Percentiles rank a stretch among this genome's conserved stretches.
phyloP scores from a whole-genome alignment of 1,284 basidiomycete genomes.

The Pulchroboletus neoregius region DNA sequence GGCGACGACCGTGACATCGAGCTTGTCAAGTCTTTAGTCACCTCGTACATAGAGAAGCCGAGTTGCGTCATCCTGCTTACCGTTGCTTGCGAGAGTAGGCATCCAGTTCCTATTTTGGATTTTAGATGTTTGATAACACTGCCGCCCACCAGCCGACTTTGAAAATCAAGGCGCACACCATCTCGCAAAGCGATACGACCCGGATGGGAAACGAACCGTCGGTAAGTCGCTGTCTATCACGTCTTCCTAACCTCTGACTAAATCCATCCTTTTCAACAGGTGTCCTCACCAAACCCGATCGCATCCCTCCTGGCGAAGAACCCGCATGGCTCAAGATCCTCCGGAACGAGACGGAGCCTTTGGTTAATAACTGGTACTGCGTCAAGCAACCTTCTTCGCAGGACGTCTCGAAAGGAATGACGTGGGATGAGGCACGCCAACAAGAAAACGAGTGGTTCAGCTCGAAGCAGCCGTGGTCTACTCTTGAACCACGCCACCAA shows the following conservation, averaged over 20 bases:
- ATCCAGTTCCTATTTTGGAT: background rate
- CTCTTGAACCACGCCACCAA: slow-evolving; percentile 46
- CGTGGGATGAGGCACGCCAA: slow-evolving; percentile 55
- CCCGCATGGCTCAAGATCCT: slow-evolving; percentile 56
- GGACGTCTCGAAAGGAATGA: slow-evolving; percentile 51
- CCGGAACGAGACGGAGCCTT: slow-evolving; percentile 49
- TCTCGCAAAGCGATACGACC: slow-evolving; percentile 55
- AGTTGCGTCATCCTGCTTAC: slow-evolving; percentile 70
- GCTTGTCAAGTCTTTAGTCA: slow-evolving; percentile 58
- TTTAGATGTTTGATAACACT: background rate
- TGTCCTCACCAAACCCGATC: slow-evolving; percentile 79
- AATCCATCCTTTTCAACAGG: slow-evolving; percentile 39
- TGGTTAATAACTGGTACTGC: slow-evolving; percentile 67
- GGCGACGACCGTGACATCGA: slow-evolving; percentile 54
- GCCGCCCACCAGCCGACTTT: slow-evolving; percentile 55
- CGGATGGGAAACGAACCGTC: slow-evolving; percentile 60
- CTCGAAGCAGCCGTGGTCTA: slow-evolving; percentile 51
- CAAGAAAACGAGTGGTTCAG: slow-evolving; percentile 69
- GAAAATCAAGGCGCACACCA: slow-evolving; percentile 67
- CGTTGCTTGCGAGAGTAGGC: slow-evolving; percentile 66
- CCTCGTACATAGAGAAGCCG: slow-evolving; percentile 54
- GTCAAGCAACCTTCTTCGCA: slow-evolving; percentile 67
- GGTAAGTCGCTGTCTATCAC: slow-evolving; percentile 40
- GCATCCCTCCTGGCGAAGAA: slow-evolving; percentile 62
- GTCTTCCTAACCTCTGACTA: background rate